Base-by-base conservation (phyloP, 164 flowering plant genomes). In the Hamamelis virginiana region DNA sequence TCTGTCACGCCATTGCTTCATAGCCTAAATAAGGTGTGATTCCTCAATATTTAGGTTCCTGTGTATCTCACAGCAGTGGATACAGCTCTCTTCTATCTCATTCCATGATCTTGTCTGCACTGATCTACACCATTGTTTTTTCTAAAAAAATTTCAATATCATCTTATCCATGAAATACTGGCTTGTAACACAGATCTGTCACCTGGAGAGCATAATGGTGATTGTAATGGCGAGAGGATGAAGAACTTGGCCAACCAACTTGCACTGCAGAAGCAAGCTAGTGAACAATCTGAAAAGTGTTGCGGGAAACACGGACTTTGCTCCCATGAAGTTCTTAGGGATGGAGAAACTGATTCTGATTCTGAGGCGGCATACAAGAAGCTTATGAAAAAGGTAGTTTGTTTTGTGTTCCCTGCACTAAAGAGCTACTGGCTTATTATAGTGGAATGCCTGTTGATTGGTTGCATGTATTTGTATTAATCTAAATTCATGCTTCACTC, bases 311-410 rank as follows among this genome's bases (percentile, higher is more conserved):
- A 95, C 79, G 99, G 92, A 51, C 89, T 96, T 68, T 96, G 89
- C 79, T 85, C 96, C 68, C 92, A 93, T 77, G 91, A 89, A 77
- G 86, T 93, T 78, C 95, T 96, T 72, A 87, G 75, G 41, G 83
- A 91, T 77, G 91, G 88, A 50, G 85, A 74, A 28, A 44, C 74
- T 44, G 84, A 78, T 65, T 75, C 83, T 64, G 78, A 68, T 69
- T 64, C 81, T 66, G 74, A 55, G 62, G 66, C 33, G 41, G 64
- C 65, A 14, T 65, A 63, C 10, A 75, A 71, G 56, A 87, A 66
- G 67, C 66, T 82, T 26, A 75, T 56, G 77, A 82, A 89, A 77
- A 95, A 95, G 97, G 99, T 94, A 79, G 12, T 9, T 13, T 26
- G 1, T 45, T 25, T 18, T 62, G 6, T 66, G 41, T 8, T 22